Conservation (phyloP, 441 rosid species). For the Sinapis alba region DNA sequence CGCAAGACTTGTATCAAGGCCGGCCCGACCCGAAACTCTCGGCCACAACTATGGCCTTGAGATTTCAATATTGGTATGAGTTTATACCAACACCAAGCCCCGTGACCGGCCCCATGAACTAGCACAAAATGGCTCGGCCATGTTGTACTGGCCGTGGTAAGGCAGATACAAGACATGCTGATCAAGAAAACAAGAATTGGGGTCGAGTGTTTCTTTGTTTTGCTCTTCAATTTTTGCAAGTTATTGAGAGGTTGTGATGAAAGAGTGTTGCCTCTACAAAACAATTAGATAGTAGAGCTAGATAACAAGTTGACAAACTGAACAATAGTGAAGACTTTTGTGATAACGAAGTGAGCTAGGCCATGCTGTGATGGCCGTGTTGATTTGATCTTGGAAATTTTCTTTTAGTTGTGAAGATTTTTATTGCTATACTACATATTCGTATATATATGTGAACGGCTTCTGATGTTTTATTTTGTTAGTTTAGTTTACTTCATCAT, state of each 20-base stretch:
- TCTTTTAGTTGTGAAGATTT: not conserved
- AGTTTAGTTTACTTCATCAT: not conserved
- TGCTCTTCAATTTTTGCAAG: constrained; percentile 17
- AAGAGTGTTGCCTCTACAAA: constrained; percentile 6
- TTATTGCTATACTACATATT: not conserved
- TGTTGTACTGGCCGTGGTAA: not conserved
- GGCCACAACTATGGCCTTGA: no score
- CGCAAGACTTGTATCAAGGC: constrained; percentile 42
- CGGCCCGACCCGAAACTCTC: no score
- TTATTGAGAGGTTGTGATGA: constrained; percentile 16
- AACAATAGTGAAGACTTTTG: not conserved
- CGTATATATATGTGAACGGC: not conserved
- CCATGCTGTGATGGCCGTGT: not conserved
- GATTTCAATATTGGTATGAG: constrained; percentile 42
- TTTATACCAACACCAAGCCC: constrained; percentile 62
- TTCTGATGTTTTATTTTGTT: not conserved
- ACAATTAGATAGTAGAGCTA: not conserved
- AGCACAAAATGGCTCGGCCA: constrained; percentile 41
- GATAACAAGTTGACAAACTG: constrained; percentile 19
- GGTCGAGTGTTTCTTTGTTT: constrained; percentile 16
- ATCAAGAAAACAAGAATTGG: constrained; percentile 18
- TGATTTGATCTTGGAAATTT: not conserved
- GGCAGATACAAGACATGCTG: not conserved
- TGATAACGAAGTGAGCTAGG: not conserved
- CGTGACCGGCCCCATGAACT: constrained; percentile 53